Evolutionary conservation across 1,139 yeast genomes (phyloP), one percentile per base, ranked within the genome.

Genomic region (Yamadazyma aaseri): DNA sequence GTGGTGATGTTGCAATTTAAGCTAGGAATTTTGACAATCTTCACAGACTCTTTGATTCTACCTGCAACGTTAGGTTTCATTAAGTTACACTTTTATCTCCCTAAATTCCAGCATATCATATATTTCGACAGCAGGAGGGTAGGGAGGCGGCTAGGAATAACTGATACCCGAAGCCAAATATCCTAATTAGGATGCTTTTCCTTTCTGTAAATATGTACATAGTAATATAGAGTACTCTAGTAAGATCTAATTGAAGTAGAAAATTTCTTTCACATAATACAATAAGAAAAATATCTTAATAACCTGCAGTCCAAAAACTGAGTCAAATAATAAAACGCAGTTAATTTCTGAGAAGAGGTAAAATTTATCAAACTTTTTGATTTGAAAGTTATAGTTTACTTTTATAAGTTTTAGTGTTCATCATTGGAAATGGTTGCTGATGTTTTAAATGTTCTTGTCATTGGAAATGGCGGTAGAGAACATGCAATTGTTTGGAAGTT

Each of bases 381-480:
- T 28, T 28, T 18, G 20, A 18, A 18, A 9, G 6, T 6, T 7
- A 18, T 18, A 7, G 9, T 18, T 18, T 18, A 18, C 6, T 18
- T 18, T 7, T 18, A 6, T 18, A 18, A 18, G 20, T 18, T 6
- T n/a, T n/a, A n/a, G n/a, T n/a, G 20, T 18, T 7, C 9, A 18
- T 18, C 20, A 18, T 18, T 18, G 8, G 20, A 18, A 18, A 46
- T 46, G 49, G 41, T 51, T 14, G 23, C 29, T 26, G n/a, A 26
- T 22, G 22, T 30, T 11, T 53, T 79, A 60, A 87, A 85, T 58
- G 67, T 92, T 48, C 81, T 94, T 45, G 82, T 94, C 45, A 75
- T 94, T 50, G 99, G 99, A 53, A 89, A 86, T 65, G 99, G 99
- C 55, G 99, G 98, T 50, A 89, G 99, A 71, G 99, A 94, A 64